phyloP scores from a whole-genome alignment of 208 protist genomes.

The Vickermania spadyakhi region DNA sequence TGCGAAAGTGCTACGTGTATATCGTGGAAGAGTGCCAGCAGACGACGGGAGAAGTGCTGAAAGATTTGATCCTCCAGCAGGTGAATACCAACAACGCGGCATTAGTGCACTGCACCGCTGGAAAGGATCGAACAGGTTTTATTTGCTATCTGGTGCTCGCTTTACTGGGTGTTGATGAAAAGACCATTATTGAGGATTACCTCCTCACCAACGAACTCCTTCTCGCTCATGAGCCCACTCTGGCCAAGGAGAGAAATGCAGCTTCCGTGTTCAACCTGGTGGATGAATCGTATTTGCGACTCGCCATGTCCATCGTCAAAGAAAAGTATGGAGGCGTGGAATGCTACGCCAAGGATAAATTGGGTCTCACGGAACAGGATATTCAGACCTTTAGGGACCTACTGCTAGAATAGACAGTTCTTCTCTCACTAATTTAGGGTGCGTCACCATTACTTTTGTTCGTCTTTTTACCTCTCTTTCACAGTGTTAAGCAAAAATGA shows the following conservation, averaged over 20 bases:
- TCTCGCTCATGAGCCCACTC: constrained; percentile 12
- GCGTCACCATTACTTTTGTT: too few species aligned
- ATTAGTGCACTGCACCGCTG: constrained; percentile 38
- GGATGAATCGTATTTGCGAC: constrained; percentile 8
- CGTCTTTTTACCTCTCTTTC: too few species aligned
- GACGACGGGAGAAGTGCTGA: constrained; percentile 16
- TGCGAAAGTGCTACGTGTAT: constrained; percentile 12
- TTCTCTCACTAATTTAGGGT: too few species aligned
- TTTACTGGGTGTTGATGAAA: constrained; percentile 17
- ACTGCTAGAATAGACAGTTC: constrained; percentile 34
- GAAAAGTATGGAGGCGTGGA: constrained; percentile 16
- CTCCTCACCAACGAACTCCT: constrained; percentile 24
- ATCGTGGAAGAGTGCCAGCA: constrained; percentile 9
- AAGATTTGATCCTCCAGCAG: constrained; percentile 11
- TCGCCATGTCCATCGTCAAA: constrained; percentile 1
- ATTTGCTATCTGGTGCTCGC: constrained; percentile 15
- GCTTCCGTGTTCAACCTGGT: constrained; percentile 12
- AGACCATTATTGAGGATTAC: constrained; percentile 23
- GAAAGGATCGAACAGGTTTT: constrained; percentile 34
- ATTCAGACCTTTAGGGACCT: constrained; percentile 18
- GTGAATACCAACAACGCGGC: constrained; percentile 12
- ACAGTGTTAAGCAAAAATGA: too few species aligned
- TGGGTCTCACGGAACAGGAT: constrained; percentile 25
- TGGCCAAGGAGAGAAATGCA: constrained; percentile 17
- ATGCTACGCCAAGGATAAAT: constrained; percentile 14